Conservation (phyloP, 2,329 filamentous ascomycete genomes). For the Coniochaeta prunicola region DNA sequence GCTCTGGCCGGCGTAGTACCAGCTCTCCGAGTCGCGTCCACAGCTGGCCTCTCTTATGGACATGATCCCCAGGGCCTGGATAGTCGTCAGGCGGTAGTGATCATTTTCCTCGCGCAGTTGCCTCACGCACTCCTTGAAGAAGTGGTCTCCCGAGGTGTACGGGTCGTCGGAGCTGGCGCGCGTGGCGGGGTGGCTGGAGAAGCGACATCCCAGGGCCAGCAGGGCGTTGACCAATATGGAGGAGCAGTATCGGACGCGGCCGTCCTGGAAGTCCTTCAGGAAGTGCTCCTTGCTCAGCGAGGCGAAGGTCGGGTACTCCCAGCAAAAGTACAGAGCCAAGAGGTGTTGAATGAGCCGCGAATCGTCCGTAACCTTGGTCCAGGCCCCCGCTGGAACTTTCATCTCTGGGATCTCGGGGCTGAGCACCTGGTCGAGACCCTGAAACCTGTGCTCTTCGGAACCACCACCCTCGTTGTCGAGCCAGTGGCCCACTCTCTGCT, state of each 20-base stretch:
- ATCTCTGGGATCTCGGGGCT: conserved; percentile 37
- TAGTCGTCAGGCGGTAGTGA: conserved; percentile 59
- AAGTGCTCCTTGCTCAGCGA: conserved; percentile 68
- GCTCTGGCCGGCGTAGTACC: conserved; percentile 65
- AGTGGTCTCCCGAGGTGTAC: conserved; percentile 63
- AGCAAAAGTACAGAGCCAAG: conserved; percentile 64
- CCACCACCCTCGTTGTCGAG: conserved; percentile 27
- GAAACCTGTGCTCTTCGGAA: conserved; percentile 13
- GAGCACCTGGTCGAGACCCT: conserved; percentile 38
- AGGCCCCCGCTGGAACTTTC: conserved; percentile 36
- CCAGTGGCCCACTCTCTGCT: conserved; percentile 40
- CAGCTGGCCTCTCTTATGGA: conserved; percentile 67
- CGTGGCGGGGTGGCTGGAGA: conserved; percentile 58
- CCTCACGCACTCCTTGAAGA: conserved; percentile 62
- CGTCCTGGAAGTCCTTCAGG: conserved; percentile 55
- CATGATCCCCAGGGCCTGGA: conserved; percentile 71
- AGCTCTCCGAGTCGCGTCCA: conserved; percentile 65
- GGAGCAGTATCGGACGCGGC: conserved; percentile 59
- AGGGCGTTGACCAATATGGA: conserved; percentile 59
- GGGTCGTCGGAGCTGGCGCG: conserved; percentile 55
- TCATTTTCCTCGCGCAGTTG: conserved; percentile 51
- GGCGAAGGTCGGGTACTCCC: conserved; percentile 69
- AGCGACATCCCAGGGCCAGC: conserved; percentile 59
- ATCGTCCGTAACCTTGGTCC: conserved; percentile 57
- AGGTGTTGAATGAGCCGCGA: conserved; percentile 53